Base-by-base conservation (phyloP, 2,329 filamentous ascomycete species). In the Pseudocercospora crystallina region DNA sequence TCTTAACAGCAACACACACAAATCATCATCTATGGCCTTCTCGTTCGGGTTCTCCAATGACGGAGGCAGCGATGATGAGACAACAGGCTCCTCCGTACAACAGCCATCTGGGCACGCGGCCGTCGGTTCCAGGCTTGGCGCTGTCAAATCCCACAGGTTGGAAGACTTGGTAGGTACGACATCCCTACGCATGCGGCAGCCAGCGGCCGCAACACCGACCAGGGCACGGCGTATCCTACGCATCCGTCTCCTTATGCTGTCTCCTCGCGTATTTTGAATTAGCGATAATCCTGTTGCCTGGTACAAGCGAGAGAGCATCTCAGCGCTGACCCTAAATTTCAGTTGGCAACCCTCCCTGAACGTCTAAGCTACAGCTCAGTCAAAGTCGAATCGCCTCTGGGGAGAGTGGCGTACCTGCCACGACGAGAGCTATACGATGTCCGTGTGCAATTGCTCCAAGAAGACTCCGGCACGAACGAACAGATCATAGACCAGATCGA, bases 391-490 rank as follows among this genome's bases (percentile, higher is more conserved):
- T 78, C 86, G 5, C 84, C 85, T 37, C 76, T 81, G 54, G 78
- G 78, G 8, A 71, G 73, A 40, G 71, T 63, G 2, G 65, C 86
- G 8, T 70, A 69, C 33, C 74, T 94, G 7, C 87, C 87, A 0
- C 82, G 88, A 34, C 81, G 89, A 51, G 88, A 91, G 67, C 76
- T 94, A 39, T 92, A 88, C 82, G 89, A 94, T 65, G 84, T 92
- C 34, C 80, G 86, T 31, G 78, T 90, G 33, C 89, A 94, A 73
- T 75, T 94, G 51, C 90, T 92, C 84, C 86, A 87, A 33, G 82
- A 85, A 64, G 75, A 77, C 46, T 73, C 63, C 51, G 64, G 70
- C 9, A 70, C 69, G 15, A 75, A 57, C 47, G 72, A 76, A 20
- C 52, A 61, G 17, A 76, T 77, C 1, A 73, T 89, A 32, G 84